Base-by-base conservation (phyloP, 2,329 filamentous ascomycete species). In the Diaporthe destruens region DNA sequence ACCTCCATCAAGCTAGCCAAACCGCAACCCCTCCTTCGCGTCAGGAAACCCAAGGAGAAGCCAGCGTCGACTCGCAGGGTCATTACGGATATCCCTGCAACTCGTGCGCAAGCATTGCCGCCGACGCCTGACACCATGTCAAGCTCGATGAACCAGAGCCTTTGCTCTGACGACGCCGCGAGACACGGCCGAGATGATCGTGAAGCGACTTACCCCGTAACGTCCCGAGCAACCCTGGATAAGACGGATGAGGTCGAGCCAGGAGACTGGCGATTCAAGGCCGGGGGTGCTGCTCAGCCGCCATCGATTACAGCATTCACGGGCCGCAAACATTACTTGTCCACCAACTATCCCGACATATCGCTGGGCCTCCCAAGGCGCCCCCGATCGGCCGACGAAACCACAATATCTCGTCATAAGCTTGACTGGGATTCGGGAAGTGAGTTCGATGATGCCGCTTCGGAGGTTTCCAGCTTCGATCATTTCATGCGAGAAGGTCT, bases 121-220 rank as follows among this genome's bases (percentile, higher is more conserved):
- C 89, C 89, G 0, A 90, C 89, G 0, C 89, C 89, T 0, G 88
- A 90, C 75, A 90, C 89, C 0, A 87, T 90, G 25, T 89, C 88
- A 1, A 89, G 87, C 2, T 86, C 87, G 1, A 81, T 90, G 44
- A 82, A 84, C 7, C 83, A 84, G 18, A 86, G 84, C 72, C 84
- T 88, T 74, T 84, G 83, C 61, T 89, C 87, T 0, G 84, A 85
- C 69, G 88, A 90, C 55, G 85, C 84, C 0, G 77, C 87, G 0
- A 78, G 81, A 0, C 81, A 79, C 9, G 80, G 81, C 4, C 79
- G 77, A 2, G 77, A 74, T 0, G 76, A 75, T 2, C 76, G 78
- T 18, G 81, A 83, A 56, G 80, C 77, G 14, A 81, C 80, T 54
- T 81, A 81, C 18, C 57, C 65, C 11, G 65, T 20, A 4, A 47